Evolutionary conservation across 306 rosid species (phyloP), one percentile per base, ranked within the genome.

Genomic region (Cicer cuneatum): DNA sequence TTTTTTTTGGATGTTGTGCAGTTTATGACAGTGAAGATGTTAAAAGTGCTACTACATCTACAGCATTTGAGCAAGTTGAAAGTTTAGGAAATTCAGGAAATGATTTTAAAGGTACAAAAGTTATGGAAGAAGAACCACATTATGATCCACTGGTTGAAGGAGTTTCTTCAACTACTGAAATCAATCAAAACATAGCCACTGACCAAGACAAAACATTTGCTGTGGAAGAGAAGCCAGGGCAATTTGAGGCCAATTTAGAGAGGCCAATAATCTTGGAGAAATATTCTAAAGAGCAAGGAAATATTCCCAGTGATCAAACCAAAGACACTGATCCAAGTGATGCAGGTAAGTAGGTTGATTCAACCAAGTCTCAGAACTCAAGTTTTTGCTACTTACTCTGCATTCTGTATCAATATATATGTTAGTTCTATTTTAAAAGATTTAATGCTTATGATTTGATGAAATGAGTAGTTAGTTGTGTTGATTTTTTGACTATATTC

Each of bases 251-350:
- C 68, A 81, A 83, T 62, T 71, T 87, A 88, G 82, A 74, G 56
- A 61, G 24, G 67, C 80, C 89, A 13, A 54, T 10, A 59, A 80
- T 74, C 15, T 66, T 86, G 9, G 84, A 59, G 71, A 86, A 81
- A 69, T 90, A 85, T 48, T 76, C 84, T 66, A 41, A 42, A 0
- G 37, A 71, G 4, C 83, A 75, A 29, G 62, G 59, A 64, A 76
- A 38, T 59, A 7, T 84, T 74, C 67, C 84, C 8, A 67, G 38
- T 67, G 59, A 83, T 51, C 83, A 84, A 53, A 71, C 73, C 46
- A 71, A 89, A 73, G 82, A 49, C 73, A 79, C 62, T 51, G 78
- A 86, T 74, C 89, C 90, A 16, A 70, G 80, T 3, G 74, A 66
- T 24, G 54, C 46, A 43, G 91, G 92, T 89, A 80, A 74, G 43